phyloP scores from a whole-genome alignment of 768 basidiomycete species.

The Agaricus sinodeliciosus region DNA sequence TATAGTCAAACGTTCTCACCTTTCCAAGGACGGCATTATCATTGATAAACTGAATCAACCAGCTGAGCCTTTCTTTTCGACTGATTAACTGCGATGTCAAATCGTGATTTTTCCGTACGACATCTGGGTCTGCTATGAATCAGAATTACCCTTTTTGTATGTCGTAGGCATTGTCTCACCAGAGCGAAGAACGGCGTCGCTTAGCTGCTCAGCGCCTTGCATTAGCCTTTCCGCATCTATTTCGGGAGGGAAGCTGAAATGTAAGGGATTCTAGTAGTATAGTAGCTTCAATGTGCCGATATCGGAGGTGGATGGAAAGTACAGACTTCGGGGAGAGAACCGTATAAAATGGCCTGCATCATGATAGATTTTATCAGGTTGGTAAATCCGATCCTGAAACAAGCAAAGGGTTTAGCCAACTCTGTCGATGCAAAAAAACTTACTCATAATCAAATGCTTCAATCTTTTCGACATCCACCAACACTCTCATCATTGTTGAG shows the following conservation, averaged over 20 bases:
- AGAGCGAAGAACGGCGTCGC: constrained; percentile 63
- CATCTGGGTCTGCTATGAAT: constrained; percentile 43
- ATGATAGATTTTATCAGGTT: constrained; percentile 72
- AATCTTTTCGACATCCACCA: constrained; percentile 56
- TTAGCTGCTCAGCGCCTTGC: constrained; percentile 73
- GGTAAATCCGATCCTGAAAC: constrained; percentile 49
- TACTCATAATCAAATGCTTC: constrained; percentile 58
- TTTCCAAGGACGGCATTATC: constrained; percentile 76
- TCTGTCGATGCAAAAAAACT: constrained; percentile 17
- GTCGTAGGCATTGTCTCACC: constrained; percentile 31
- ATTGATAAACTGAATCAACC: constrained; percentile 87
- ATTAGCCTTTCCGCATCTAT: constrained; percentile 75
- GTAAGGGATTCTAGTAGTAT: constrained; percentile 61
- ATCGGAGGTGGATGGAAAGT: not conserved
- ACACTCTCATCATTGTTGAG: constrained; percentile 61
- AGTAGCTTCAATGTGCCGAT: not conserved
- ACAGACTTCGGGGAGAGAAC: constrained; percentile 54
- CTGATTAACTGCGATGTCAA: constrained; percentile 70
- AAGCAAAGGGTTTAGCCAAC: constrained; percentile 1
- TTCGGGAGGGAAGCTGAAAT: constrained; percentile 76
- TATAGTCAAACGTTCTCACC: constrained; percentile 31
- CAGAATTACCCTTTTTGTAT: not conserved
- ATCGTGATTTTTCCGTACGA: constrained; percentile 74
- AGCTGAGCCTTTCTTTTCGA: constrained; percentile 69
- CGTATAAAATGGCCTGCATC: constrained; percentile 80